Conservation (phyloP, 108 stramenopile genomes). For the Asterionellopsis glacialis region DNA sequence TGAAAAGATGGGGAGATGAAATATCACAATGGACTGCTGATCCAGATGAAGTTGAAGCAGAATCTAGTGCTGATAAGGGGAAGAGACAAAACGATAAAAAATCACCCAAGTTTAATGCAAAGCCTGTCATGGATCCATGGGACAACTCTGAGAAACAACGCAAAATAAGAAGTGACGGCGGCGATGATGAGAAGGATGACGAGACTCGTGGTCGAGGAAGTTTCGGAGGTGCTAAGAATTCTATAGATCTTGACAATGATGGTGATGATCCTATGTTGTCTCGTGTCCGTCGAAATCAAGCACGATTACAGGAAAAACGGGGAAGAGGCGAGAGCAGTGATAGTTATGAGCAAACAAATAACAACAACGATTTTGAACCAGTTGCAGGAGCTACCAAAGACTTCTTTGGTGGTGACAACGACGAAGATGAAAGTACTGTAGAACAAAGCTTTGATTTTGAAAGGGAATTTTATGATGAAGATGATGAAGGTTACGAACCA, state of each 20-base stretch:
- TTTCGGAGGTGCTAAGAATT: slow-evolving; percentile 1
- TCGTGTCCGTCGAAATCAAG: slow-evolving; percentile 39
- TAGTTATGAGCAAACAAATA: neutral
- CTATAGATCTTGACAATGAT: neutral
- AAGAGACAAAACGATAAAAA: slow-evolving; percentile 12
- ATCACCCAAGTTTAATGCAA: slow-evolving; percentile 9
- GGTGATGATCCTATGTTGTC: slow-evolving; percentile 28
- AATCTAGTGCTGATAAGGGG: slow-evolving; percentile 4
- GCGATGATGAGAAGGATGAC: neutral
- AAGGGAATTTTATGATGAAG: slow-evolving; percentile 45
- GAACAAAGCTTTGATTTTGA: neutral
- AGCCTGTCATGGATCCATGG: slow-evolving; percentile 50
- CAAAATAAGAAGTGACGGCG: neutral
- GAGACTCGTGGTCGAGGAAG: neutral
- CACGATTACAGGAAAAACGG: slow-evolving; percentile 8
- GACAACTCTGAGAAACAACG: slow-evolving; percentile 25
- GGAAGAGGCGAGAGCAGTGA: neutral
- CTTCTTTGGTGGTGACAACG: neutral
- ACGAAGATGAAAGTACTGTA: slow-evolving; percentile 5
- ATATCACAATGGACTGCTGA: slow-evolving; percentile 3
- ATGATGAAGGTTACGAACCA: slow-evolving; percentile 50
- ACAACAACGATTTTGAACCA: slow-evolving; percentile 36
- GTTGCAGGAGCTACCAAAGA: slow-evolving; percentile 47
- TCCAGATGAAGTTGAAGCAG: slow-evolving; percentile 11
- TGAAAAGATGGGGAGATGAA: slow-evolving; percentile 54